Conservation (phyloP, 805 yeast genomes). For the Candida tammaniensis region DNA sequence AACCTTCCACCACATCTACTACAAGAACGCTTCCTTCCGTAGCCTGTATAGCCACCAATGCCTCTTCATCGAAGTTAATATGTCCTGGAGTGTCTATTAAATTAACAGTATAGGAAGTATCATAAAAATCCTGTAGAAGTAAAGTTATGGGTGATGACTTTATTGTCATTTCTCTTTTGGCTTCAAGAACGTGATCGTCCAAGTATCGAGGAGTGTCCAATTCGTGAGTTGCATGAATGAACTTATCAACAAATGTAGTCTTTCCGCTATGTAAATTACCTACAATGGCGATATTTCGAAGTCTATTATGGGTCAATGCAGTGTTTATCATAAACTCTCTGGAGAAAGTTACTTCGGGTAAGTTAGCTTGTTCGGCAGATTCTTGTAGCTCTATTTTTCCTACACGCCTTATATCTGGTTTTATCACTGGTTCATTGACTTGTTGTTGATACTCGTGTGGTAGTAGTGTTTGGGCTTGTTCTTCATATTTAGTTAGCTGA, state of each 20-base stretch:
- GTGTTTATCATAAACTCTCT: slow-evolving; percentile 58
- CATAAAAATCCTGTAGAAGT: slow-evolving; percentile 49
- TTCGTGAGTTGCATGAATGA: slow-evolving; percentile 64
- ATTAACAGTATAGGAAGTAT: slow-evolving; percentile 57
- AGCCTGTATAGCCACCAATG: slow-evolving; percentile 51
- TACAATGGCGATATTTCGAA: slow-evolving; percentile 72
- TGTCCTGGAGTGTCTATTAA: slow-evolving; percentile 93
- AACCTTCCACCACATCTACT: slow-evolving; percentile 84
- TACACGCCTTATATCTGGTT: slow-evolving; percentile 26
- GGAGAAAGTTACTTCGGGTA: slow-evolving; percentile 46
- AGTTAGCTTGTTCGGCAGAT: slow-evolving; percentile 33
- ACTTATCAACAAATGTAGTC: slow-evolving; percentile 68
- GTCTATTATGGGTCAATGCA: slow-evolving; percentile 45
- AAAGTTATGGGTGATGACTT: slow-evolving; percentile 62
- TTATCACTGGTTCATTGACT: slow-evolving; percentile 20
- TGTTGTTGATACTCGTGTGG: slow-evolving; percentile 28
- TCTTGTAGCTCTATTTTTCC: slow-evolving; percentile 29
- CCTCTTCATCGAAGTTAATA: slow-evolving; percentile 76
- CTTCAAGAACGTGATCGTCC: slow-evolving; percentile 70
- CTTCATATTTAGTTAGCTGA: not conserved
- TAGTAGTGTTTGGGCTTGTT: slow-evolving; percentile 39
- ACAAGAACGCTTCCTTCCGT: slow-evolving; percentile 69
- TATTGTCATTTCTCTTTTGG: slow-evolving; percentile 66
- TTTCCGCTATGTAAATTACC: slow-evolving; percentile 88
- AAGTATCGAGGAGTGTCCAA: slow-evolving; percentile 48